Percentiles rank a stretch among this genome's conserved stretches.
Evolutionary conservation across 805 yeast genomes (phyloP).

Genomic region (Ogataea degrootiae): DNA sequence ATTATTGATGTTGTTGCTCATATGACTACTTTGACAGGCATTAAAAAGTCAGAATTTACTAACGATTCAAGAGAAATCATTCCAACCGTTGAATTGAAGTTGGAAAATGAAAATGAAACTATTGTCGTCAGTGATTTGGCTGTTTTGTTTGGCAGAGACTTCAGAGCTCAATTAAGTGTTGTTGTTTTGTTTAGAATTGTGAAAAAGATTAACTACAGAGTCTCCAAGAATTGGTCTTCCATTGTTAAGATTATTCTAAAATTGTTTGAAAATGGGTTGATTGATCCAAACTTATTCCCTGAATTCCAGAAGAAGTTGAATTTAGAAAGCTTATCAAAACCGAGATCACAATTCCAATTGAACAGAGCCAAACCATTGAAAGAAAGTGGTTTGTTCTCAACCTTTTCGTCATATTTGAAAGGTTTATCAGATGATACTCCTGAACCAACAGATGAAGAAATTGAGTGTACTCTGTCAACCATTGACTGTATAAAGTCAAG

Average conservation of each 20-base stretch:
- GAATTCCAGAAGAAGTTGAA: conserved; percentile 57
- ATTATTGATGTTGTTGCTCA: conserved; percentile 63
- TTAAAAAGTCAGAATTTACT: conserved; percentile 26
- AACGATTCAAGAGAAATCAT: conserved; percentile 33
- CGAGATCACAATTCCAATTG: conserved; percentile 63
- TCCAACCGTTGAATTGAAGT: conserved; percentile 41
- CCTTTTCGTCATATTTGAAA: conserved; percentile 87
- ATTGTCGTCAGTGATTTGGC: conserved; percentile 79
- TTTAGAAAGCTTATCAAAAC: conserved; percentile 51
- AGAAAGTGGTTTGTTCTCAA: conserved; percentile 77
- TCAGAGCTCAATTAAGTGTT: conserved; percentile 85
- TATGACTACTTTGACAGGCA: conserved; percentile 59
- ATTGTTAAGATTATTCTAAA: conserved; percentile 56
- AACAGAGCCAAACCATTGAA: conserved; percentile 60
- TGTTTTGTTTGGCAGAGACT: conserved; percentile 81
- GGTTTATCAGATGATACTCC: conserved; percentile 81
- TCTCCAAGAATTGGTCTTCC: conserved; percentile 52
- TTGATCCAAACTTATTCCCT: conserved; percentile 59
- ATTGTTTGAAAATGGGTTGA: conserved; percentile 67
- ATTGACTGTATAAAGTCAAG: conserved; percentile 78
- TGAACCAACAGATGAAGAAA: conserved; percentile 92
- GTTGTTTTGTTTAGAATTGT: conserved; percentile 80
- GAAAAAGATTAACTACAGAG: conserved; percentile 48
- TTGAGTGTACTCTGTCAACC: conserved; percentile 78
- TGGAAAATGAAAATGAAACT: conserved; percentile 50